Evolutionary conservation across 805 yeast species (phyloP), one percentile per base, ranked within the genome.

Genomic region (Kurtzmaniella fragi): DNA sequence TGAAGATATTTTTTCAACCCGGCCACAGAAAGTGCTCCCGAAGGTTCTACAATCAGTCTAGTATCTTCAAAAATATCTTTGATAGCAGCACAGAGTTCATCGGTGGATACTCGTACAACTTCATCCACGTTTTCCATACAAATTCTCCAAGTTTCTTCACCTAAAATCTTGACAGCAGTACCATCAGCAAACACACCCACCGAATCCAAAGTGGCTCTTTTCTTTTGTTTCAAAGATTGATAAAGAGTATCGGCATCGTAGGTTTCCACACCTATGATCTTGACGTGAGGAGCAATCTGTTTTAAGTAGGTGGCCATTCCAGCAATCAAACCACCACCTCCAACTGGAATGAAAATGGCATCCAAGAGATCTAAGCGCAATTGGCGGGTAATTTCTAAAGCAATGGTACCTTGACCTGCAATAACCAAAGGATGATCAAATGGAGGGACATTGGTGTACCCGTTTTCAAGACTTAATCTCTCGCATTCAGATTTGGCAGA

Each of bases 141-240:
- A 9, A 91, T 73, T 53, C 93, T 73, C 71, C 87, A 93, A 10
- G 96, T 85, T 62, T 95, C 99, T 43, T 81, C 85, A 44, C 99
- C 99, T 16, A 88, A 71, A 17, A 82, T 60, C 55, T 81, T 85
- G 32, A 93, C 99, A 8, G 99, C 97, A 9, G 99, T 88, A 58
- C 99, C 99, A 61, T 93, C 99, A 16, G 99, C 99, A 64, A 93
- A 93, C 7, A 85, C 70, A n/a, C 99, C 99, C 3, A 90, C 98
- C n/a, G 73, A 67, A 17, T 70, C 61, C 37, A 95, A 70, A 2
- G 69, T 56, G 10, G 75, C 78, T 47, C 83, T 73, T 40, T 78
- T 62, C 13, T 78, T 73, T 13, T 61, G 56, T 42, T 77, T 56
- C 44, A 88, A 58, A 8, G 95, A 84, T 52, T 79, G 84, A 52